These are phyloP conservation scores for Trichosporon sp. DNA, from an alignment of 1,284 basidiomycete genomes.

Conservation along the genomic window DNA sequence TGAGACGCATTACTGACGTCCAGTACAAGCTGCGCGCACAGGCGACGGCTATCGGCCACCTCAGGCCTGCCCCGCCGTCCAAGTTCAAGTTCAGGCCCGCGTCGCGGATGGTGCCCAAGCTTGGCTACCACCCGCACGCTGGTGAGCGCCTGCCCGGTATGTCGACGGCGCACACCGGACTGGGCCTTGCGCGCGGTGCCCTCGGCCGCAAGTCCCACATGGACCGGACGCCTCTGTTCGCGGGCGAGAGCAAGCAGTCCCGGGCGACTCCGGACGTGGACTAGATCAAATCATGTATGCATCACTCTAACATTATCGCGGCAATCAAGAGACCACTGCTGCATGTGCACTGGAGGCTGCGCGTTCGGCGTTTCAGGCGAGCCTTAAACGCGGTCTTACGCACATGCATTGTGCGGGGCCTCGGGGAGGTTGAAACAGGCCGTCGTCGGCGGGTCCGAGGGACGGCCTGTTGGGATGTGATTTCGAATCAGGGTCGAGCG, in stretches of 20 bases:
- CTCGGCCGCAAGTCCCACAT: slow-evolving; percentile 22
- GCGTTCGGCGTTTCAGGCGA: background rate
- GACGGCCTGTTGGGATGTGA: background rate
- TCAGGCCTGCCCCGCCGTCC: slow-evolving; percentile 5
- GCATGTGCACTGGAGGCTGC: background rate
- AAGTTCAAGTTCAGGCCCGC: slow-evolving; percentile 2
- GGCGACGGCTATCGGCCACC: slow-evolving; percentile 12
- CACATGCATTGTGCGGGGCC: background rate
- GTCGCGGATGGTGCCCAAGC: slow-evolving; percentile 16
- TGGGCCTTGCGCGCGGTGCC: slow-evolving; percentile 44
- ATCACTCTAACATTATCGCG: slow-evolving; percentile 7
- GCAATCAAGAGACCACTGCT: background rate
- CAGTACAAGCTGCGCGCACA: slow-evolving; percentile 25
- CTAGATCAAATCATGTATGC: slow-evolving; percentile 10
- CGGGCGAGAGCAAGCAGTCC: background rate
- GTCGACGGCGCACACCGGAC: slow-evolving; percentile 33
- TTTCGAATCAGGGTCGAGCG: slow-evolving; percentile 2
- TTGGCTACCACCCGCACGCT: slow-evolving; percentile 32
- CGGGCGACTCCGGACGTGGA: background rate
- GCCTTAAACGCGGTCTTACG: background rate
- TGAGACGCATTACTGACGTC: slow-evolving; percentile 18
- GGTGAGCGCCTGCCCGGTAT: slow-evolving; percentile 47
- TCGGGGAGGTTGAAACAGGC: background rate
- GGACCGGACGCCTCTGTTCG: slow-evolving; percentile 20
- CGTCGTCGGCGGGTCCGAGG: background rate